Evolutionary conservation across 768 basidiomycete genomes (phyloP).

Genomic region (Suillus luteus): DNA sequence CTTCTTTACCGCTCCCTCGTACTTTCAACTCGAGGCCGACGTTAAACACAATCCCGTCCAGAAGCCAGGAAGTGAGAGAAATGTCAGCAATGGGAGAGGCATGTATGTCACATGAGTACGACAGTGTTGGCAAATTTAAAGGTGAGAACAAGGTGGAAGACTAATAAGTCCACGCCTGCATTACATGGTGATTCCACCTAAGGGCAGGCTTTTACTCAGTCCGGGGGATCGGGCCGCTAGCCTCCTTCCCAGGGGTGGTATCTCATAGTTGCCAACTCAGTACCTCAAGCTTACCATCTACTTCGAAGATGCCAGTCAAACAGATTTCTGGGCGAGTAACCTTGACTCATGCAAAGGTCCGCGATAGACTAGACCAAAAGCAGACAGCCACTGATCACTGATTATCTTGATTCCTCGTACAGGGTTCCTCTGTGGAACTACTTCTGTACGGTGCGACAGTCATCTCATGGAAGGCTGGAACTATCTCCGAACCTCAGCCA

Average conservation of each 20-base stretch:
- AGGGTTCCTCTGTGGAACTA: constrained; percentile 70
- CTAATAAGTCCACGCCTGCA: neutral
- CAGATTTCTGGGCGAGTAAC: constrained; percentile 44
- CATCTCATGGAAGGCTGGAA: constrained; percentile 76
- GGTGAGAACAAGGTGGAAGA: neutral
- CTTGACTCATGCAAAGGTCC: constrained; percentile 67
- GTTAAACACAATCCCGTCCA: neutral
- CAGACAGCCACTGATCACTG: constrained; percentile 4
- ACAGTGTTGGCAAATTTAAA: neutral
- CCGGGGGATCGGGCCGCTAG: constrained; percentile 1
- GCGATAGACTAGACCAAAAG: constrained; percentile 1
- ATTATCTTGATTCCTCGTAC: constrained; percentile 3
- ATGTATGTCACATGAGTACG: neutral
- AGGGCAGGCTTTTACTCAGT: constrained; percentile 8
- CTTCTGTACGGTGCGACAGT: constrained; percentile 86
- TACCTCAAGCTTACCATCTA: constrained; percentile 1
- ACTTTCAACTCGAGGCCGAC: constrained; percentile 12
- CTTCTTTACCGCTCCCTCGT: constrained; percentile 11
- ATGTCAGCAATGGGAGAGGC: neutral
- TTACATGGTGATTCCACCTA: neutral
- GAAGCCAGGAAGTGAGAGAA: constrained; percentile 1
- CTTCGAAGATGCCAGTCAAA: constrained; percentile 57
- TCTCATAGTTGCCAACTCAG: constrained; percentile 8
- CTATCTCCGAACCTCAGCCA: constrained; percentile 35
- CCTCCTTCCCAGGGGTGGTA: neutral